phyloP scores from a whole-genome alignment of 2,329 filamentous ascomycete genomes.

The Aspergillus sp. region DNA sequence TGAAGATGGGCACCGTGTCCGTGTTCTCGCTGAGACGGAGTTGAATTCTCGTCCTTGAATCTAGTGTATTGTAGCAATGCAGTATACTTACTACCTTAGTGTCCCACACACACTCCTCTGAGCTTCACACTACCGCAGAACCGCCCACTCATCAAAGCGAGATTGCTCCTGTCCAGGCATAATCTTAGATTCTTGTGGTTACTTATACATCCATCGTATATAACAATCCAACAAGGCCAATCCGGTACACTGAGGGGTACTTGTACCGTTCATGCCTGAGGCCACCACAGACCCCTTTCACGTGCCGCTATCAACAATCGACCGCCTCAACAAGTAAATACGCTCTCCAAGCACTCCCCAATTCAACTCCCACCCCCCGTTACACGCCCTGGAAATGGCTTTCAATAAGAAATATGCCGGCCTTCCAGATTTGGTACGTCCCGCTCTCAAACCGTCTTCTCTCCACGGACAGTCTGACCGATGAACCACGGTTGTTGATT shows the following conservation, averaged over 20 bases:
- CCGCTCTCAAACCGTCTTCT: neutral
- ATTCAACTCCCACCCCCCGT: neutral
- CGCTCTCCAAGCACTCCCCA: slow-evolving; percentile 3
- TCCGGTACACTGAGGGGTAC: neutral
- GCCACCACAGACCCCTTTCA: slow-evolving; percentile 7
- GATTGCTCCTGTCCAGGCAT: no score
- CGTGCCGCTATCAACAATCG: slow-evolving; percentile 5
- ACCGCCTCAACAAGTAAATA: neutral
- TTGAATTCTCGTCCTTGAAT: no score
- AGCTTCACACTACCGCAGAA: no score
- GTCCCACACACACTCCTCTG: no score
- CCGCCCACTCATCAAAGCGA: no score
- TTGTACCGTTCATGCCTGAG: neutral
- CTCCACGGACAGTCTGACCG: neutral
- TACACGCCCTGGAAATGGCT: slow-evolving; percentile 55
- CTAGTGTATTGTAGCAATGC: no score
- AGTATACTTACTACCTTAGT: no score
- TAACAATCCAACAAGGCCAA: neutral
- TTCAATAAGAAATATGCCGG: slow-evolving; percentile 79
- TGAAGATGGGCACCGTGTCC: no score
- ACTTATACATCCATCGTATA: no score
- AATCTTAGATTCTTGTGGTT: no score
- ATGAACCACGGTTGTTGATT: neutral
- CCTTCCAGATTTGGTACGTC: slow-evolving; percentile 69
- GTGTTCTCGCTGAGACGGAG: no score